Evolutionary conservation across 1,284 basidiomycete genomes (phyloP), one percentile per base, ranked within the genome.

Genomic region (Apiotrichum gamsii): DNA sequence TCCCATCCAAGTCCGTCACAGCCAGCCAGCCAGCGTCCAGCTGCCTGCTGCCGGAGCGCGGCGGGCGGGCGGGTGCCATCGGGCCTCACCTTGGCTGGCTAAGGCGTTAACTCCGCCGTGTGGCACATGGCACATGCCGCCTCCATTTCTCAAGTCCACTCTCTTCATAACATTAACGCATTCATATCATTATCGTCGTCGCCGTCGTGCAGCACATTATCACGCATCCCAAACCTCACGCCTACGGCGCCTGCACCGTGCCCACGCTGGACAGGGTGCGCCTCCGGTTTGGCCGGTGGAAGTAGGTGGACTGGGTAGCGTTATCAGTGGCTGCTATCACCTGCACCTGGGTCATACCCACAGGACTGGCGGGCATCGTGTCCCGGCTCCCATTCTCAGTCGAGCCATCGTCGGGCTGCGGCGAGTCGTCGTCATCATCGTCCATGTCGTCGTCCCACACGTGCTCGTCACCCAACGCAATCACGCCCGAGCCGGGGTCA

Each of bases 401-500:
- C 9, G 72, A 72, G 10, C 54, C 60, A n/a, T 74, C 73, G 36
- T 28, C 8, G 25, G 28, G 4, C 2, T 29, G 42, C 5, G 45
- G 33, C 21, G 42, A 39, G 10, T 75, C 73, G 18, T 77, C 78
- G 4, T 79, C 69, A 23, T 56, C 49, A 10, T 56, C 54, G 30
- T 54, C 56, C 24, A 57, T 51, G 23, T 56, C 59, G 43, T 71
- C 77, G 14, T 70, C 71, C 84, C 85, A 87, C 31, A 80, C 78
- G 38, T 78, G 83, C 58, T 82, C 79, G 37, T 69, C 63, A 1
- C 87, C 86, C 3, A 91, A 71, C 74, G 83, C 83, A 51, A 90
- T 90, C 33, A 90, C 83, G 0, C 88, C 89, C 13, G 56, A 39
- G 34, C 61, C 50, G 21, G 65, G 56, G 54, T 68, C 63, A 40